Evolutionary conservation across 768 basidiomycete genomes (phyloP).

Genomic region (Boletus eberwhitei): DNA sequence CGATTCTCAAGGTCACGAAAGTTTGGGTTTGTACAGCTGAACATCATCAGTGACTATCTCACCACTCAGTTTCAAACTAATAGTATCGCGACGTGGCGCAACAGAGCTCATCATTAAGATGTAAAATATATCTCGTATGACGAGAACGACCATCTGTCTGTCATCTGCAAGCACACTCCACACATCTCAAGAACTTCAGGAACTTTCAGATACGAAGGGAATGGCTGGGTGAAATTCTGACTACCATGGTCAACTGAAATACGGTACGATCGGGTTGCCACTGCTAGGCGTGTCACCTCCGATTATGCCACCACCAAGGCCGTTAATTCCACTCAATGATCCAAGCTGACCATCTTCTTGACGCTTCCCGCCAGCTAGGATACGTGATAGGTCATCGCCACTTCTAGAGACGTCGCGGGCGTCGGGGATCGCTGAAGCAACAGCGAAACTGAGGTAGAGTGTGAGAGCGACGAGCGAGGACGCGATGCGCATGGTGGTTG

Average conservation of each 20-base stretch:
- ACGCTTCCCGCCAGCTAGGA: neutral
- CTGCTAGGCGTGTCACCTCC: neutral
- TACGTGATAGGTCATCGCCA: neutral
- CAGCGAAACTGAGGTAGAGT: neutral
- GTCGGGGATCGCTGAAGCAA: neutral
- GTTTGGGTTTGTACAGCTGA: too few species aligned
- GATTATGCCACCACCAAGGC: neutral
- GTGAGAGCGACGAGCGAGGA: neutral
- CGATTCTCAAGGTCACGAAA: too few species aligned
- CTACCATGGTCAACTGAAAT: neutral
- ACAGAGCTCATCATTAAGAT: too few species aligned
- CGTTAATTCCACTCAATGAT: too few species aligned
- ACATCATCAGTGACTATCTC: too few species aligned
- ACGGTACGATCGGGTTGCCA: neutral
- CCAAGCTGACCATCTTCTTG: neutral
- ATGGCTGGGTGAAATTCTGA: neutral
- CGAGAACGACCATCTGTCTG: neutral
- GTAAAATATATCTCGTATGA: too few species aligned
- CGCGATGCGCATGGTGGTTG: neutral
- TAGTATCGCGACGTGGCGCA: too few species aligned
- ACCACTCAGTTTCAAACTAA: too few species aligned
- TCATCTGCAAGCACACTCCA: neutral
- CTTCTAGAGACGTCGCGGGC: neutral
- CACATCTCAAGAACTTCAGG: neutral
- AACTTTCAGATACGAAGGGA: too few species aligned